phyloP scores from a whole-genome alignment of 2,329 filamentous ascomycete species.

The Ophiosphaerella herpotricha region DNA sequence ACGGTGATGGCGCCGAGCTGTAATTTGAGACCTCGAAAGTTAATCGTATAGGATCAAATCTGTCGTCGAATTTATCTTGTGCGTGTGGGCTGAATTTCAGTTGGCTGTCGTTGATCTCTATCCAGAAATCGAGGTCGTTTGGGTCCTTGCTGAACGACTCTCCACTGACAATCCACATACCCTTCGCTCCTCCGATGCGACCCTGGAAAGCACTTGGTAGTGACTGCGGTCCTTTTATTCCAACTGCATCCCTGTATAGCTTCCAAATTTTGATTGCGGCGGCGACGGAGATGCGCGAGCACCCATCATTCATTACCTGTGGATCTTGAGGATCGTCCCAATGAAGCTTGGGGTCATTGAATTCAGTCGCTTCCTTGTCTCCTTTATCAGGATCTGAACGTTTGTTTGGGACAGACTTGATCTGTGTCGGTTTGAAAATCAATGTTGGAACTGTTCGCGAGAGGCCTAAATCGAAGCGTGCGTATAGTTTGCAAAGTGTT shows the following conservation, averaged over 20 bases:
- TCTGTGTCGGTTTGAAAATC: slow-evolving; percentile 44
- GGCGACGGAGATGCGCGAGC: slow-evolving; percentile 65
- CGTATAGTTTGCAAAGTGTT: slow-evolving; percentile 48
- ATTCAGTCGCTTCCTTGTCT: slow-evolving; percentile 39
- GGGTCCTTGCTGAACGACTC: slow-evolving; percentile 49
- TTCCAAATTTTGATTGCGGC: slow-evolving; percentile 61
- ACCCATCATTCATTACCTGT: slow-evolving; percentile 58
- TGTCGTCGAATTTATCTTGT: slow-evolving; percentile 51
- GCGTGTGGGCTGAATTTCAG: slow-evolving; percentile 64
- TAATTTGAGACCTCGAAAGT: slow-evolving; percentile 67
- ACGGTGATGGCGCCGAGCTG: slow-evolving; percentile 54
- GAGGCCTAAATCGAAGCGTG: slow-evolving; percentile 49
- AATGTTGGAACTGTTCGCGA: slow-evolving; percentile 48
- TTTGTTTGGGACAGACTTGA: slow-evolving; percentile 38
- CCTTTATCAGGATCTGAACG: slow-evolving; percentile 27
- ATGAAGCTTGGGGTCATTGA: slow-evolving; percentile 39
- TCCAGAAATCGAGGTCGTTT: slow-evolving; percentile 60
- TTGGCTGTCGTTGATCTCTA: slow-evolving; percentile 68
- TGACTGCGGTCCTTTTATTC: slow-evolving; percentile 66
- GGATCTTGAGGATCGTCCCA: slow-evolving; percentile 19
- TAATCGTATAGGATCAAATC: slow-evolving; percentile 55
- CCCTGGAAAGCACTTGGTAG: slow-evolving; percentile 71
- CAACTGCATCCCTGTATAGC: slow-evolving; percentile 56
- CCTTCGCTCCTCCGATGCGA: slow-evolving; percentile 74
- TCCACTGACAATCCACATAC: slow-evolving; percentile 70